A percentile compares a stretch with the other conserved stretches of the same genome.
These are phyloP conservation scores for Madurella mycetomatis DNA, from an alignment of 2,329 filamentous ascomycete species.

Conservation along the genomic window DNA sequence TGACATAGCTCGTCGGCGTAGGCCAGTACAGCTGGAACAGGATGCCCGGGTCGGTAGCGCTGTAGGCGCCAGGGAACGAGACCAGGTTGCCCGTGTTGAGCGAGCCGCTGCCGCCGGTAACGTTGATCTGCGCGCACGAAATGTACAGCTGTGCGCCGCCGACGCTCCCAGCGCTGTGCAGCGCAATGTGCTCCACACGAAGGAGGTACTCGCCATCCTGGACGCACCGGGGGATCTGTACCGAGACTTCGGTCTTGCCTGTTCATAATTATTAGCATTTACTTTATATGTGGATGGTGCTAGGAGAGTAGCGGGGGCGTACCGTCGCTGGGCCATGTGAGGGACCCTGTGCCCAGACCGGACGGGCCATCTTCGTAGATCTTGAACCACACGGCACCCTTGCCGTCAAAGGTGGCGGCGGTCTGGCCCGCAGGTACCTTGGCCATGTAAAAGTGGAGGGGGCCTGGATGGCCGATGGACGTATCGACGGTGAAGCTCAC, in stretches of 20 bases:
- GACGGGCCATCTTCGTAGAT: constrained; percentile 38
- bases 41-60: constrained; percentile 28
- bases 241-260: constrained; percentile 26
- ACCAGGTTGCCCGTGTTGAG: constrained; percentile 24
- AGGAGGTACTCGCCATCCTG: constrained; percentile 35
- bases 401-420: constrained; percentile 36
- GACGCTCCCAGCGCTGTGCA: constrained; percentile 30
- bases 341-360: constrained; percentile 28
- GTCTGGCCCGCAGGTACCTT: constrained; percentile 36
- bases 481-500: constrained; percentile 39
- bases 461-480: constrained; percentile 37
- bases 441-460: constrained; percentile 39
- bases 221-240: constrained; percentile 33
- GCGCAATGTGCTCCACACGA: constrained; percentile 35
- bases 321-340: constrained; percentile 38
- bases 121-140: constrained; percentile 29
- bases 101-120: constrained; percentile 26
- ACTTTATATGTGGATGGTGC: not conserved
- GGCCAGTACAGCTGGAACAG: constrained; percentile 27
- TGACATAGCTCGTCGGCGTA: constrained; percentile 22
- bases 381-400: constrained; percentile 40
- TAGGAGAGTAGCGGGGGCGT: not conserved
- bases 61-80: constrained; percentile 31
- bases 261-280: not conserved
- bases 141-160: constrained; percentile 35